A percentile compares a stretch with the other conserved stretches of the same genome.
These are phyloP conservation scores for Beauveria sp. DNA, from an alignment of 2,329 filamentous ascomycete genomes.

Conservation along the genomic window DNA sequence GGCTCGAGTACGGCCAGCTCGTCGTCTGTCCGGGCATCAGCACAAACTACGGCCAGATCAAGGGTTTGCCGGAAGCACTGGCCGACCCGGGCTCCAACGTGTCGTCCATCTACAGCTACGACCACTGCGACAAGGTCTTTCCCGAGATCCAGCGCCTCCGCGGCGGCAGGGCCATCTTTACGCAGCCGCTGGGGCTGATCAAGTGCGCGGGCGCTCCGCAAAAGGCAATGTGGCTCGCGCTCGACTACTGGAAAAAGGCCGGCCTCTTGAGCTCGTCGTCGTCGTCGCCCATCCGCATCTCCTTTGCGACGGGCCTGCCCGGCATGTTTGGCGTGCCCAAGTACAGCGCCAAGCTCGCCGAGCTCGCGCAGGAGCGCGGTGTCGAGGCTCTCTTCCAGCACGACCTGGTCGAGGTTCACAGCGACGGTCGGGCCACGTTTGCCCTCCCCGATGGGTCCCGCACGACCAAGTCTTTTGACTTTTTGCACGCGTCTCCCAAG, in stretches of 20 bases:
- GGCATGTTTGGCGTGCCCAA: slow-evolving; percentile 55
- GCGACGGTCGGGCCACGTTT: slow-evolving; percentile 47
- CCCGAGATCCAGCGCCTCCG: slow-evolving; percentile 38
- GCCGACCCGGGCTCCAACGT: slow-evolving; percentile 38
- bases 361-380: slow-evolving; percentile 43
- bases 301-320: slow-evolving; percentile 47
- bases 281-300: slow-evolving; percentile 40
- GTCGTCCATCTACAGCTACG: slow-evolving; percentile 51
- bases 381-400: slow-evolving; percentile 53
- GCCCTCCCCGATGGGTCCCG: slow-evolving; percentile 18
- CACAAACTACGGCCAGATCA: slow-evolving; percentile 42
- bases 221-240: slow-evolving; percentile 55
- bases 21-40: slow-evolving; percentile 53
- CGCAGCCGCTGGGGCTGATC: slow-evolving; percentile 48
- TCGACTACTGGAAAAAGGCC: slow-evolving; percentile 49
- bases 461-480: slow-evolving; percentile 40
- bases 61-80: slow-evolving; percentile 48
- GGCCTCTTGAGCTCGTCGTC: slow-evolving; percentile 30
- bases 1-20: slow-evolving; percentile 54
- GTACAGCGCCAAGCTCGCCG: slow-evolving; percentile 46
- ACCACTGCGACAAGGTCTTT: slow-evolving; percentile 47
- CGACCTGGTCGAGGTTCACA: slow-evolving; percentile 40
- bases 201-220: slow-evolving; percentile 56
- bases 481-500: slow-evolving; percentile 51
- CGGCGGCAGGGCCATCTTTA: slow-evolving; percentile 49